Conservation (phyloP, 164 flowering plant species). For the Cinnamomum chago region DNA sequence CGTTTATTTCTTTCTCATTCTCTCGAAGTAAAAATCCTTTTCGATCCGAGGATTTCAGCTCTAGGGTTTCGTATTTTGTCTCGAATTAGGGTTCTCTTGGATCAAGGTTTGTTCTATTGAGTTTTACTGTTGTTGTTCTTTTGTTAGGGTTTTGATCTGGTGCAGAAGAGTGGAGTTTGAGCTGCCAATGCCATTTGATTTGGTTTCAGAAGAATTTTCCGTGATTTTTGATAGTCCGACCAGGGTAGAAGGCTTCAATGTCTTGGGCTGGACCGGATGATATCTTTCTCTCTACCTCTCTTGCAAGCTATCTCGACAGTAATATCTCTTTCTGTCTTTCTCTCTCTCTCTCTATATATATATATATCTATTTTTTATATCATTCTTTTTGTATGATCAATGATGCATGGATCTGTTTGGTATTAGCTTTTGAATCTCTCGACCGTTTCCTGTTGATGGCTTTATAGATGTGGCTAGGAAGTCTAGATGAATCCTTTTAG, state of each 20-base stretch:
- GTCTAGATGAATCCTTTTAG: no score
- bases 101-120: background rate
- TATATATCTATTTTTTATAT: no score
- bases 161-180: background rate
- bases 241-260: constrained; percentile 19
- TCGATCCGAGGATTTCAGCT: background rate
- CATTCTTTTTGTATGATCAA: no score
- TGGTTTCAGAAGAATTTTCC: constrained; percentile 16
- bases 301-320: constrained; percentile 51
- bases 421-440: no score
- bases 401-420: no score
- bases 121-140: background rate
- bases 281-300: constrained; percentile 40
- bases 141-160: background rate
- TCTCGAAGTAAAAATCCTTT: background rate
- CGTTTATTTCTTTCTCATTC: no score
- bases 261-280: constrained; percentile 51
- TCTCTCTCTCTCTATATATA: constrained; percentile 11
- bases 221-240: constrained; percentile 13
- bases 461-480: no score
- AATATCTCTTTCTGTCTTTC: constrained; percentile 8
- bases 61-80: background rate
- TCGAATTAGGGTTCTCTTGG: background rate
- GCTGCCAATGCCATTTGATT: constrained; percentile 32
- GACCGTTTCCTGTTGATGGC: no score